A percentile compares a stretch with the other conserved stretches of the same genome.
phyloP scores from a whole-genome alignment of 2,329 filamentous ascomycete genomes.

The Colletotrichum aenigma region DNA sequence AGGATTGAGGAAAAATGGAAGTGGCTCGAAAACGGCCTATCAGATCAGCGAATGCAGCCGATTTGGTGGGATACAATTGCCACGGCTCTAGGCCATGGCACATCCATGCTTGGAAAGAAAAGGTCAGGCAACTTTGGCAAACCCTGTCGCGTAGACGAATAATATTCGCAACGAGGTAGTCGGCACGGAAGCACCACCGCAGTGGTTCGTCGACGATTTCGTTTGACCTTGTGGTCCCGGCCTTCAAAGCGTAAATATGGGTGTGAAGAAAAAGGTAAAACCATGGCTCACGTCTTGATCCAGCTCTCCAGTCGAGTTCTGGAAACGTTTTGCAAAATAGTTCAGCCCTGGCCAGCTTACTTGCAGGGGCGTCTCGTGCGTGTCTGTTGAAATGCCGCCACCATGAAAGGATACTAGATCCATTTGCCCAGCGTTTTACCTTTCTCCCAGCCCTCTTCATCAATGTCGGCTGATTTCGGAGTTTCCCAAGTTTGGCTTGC shows the following conservation, averaged over 20 bases:
- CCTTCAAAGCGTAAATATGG: background rate
- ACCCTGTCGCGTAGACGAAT: background rate
- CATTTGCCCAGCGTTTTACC: background rate
- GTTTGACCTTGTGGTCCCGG: background rate
- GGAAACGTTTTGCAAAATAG: background rate
- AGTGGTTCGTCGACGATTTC: background rate
- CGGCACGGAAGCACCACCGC: background rate
- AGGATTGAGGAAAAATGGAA: background rate
- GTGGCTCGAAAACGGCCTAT: background rate
- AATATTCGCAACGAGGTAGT: background rate
- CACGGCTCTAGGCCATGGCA: too few relatives aligned
- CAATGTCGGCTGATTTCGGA: background rate
- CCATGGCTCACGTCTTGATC: background rate
- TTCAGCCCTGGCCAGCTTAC: background rate
- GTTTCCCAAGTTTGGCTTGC: background rate
- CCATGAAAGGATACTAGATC: background rate
- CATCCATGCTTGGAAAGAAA: background rate
- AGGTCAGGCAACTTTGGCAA: background rate
- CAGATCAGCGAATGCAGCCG: background rate
- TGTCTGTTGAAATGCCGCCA: background rate
- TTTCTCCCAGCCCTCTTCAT: background rate
- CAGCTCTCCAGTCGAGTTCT: background rate
- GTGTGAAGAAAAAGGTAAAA: background rate
- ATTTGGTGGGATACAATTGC: background rate
- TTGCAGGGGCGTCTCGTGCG: background rate